phyloP scores from a whole-genome alignment of 176 grass and related monocot genomes.

The Tuctoria greenei region DNA sequence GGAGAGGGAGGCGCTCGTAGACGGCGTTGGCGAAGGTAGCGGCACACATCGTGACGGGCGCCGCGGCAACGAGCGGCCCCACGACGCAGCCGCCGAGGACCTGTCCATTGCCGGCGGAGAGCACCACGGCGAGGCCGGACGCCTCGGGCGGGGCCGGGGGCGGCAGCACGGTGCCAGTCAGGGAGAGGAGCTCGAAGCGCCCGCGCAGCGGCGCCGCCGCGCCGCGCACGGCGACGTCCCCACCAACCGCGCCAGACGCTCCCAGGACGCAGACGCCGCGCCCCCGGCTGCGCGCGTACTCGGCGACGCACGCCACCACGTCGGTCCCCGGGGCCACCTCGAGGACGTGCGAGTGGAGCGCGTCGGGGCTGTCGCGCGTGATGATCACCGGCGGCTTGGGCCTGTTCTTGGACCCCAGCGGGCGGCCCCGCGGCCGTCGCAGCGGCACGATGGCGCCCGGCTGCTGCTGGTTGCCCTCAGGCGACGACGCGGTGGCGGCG shows the following conservation, averaged over 20 bases:
- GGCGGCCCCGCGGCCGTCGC: constrained; percentile 48
- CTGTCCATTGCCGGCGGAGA: constrained; percentile 50
- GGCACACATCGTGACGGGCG: constrained; percentile 44
- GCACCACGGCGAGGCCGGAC: constrained; percentile 44
- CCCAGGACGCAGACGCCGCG: constrained; percentile 57
- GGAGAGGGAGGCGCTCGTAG: constrained; percentile 61
- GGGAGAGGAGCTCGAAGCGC: constrained; percentile 47
- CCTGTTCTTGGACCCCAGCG: constrained; percentile 70
- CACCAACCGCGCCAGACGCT: constrained; percentile 45
- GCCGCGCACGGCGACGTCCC: constrained; percentile 50
- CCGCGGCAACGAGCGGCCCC: constrained; percentile 44
- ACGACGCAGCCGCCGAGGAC: constrained; percentile 49
- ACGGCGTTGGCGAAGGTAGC: constrained; percentile 63
- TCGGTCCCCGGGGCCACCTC: constrained; percentile 49
- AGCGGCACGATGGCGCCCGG: constrained; percentile 48
- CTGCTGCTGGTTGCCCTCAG: constrained; percentile 15
- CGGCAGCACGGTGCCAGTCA: constrained; percentile 50
- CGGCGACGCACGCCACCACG: constrained; percentile 53
- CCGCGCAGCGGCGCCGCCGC: constrained; percentile 17
- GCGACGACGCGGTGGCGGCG: neutral
- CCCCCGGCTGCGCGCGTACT: constrained; percentile 60
- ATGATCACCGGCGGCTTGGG: constrained; percentile 69
- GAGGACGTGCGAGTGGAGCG: constrained; percentile 61
- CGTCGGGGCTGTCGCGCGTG: constrained; percentile 67
- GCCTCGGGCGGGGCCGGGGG: constrained; percentile 47